A percentile compares a stretch with the other conserved stretches of the same genome.
phyloP scores from a whole-genome alignment of 306 rosid genomes.

The Abrus precatorius region DNA sequence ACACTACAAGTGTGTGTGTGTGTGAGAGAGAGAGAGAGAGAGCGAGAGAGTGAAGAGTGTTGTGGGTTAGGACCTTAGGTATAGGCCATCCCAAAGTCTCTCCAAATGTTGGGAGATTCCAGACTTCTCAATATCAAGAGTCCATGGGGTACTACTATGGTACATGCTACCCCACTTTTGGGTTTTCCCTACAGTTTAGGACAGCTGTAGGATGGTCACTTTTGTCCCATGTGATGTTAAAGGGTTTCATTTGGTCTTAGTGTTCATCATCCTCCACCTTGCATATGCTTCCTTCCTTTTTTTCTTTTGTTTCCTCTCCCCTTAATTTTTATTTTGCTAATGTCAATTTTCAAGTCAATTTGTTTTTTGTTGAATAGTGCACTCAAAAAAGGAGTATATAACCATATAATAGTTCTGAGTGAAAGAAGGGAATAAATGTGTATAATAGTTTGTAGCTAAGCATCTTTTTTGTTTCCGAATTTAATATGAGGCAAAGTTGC shows the following conservation, averaged over 20 bases:
- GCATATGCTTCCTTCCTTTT: slow-evolving; percentile 8
- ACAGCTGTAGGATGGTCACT: slow-evolving; percentile 68
- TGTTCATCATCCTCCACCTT: slow-evolving; percentile 54
- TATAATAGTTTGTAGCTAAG: slow-evolving; percentile 8
- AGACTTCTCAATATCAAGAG: slow-evolving; percentile 38
- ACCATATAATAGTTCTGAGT: too few relatives aligned
- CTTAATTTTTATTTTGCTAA: slow-evolving; percentile 14
- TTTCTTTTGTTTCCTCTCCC: not conserved
- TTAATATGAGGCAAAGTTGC: not conserved
- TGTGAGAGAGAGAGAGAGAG: not conserved
- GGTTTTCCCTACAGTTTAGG: slow-evolving; percentile 47
- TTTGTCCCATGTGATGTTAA: slow-evolving; percentile 66
- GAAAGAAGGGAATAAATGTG: too few relatives aligned
- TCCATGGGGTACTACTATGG: slow-evolving; percentile 29
- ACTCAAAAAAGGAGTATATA: too few relatives aligned
- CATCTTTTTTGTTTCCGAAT: slow-evolving; percentile 33
- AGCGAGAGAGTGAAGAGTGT: slow-evolving; percentile 13
- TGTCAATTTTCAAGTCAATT: not conserved
- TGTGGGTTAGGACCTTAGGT: not conserved
- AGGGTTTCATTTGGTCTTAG: slow-evolving; percentile 51
- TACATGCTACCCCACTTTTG: slow-evolving; percentile 49
- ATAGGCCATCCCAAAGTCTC: slow-evolving; percentile 2
- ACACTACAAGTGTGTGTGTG: not conserved
- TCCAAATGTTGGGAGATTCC: slow-evolving; percentile 52
- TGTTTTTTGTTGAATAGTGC: too few relatives aligned